A percentile compares a stretch with the other conserved stretches of the same genome.
phyloP scores from a whole-genome alignment of 202 grass and related monocot species.

The Setaria italica region DNA sequence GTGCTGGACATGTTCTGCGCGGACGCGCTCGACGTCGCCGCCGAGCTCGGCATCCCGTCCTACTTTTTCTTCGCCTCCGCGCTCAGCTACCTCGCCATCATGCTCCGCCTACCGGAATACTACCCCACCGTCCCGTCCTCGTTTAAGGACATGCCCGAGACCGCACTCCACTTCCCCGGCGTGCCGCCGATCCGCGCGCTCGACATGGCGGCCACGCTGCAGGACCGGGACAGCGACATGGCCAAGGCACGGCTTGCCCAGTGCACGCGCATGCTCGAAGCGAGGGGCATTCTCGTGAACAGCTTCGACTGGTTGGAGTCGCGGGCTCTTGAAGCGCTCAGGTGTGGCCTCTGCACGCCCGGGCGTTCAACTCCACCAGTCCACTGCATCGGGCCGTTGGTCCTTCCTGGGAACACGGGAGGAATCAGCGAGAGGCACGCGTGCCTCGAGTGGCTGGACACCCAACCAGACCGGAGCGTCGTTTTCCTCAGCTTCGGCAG shows the following conservation, averaged over 20 bases:
- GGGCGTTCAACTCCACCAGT: conserved; percentile 44
- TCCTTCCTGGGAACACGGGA: conserved; percentile 12
- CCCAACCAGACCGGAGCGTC: conserved; percentile 59
- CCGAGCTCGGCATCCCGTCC: conserved; percentile 41
- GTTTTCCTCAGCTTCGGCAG: conserved; percentile 88
- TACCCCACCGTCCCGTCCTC: conserved; percentile 15
- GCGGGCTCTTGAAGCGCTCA: conserved; percentile 48
- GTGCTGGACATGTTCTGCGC: conserved; percentile 76
- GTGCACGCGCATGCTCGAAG: conserved; percentile 32
- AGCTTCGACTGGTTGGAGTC: conserved; percentile 67
- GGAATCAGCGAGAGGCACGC: conserved; percentile 42
- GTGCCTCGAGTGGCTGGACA: conserved; percentile 71
- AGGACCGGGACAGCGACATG: conserved; percentile 12
- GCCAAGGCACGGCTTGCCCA: not conserved
- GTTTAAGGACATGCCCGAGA: conserved; percentile 49
- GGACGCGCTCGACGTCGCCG: conserved; percentile 58
- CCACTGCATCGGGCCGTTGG: conserved; percentile 70
- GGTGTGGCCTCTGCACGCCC: conserved; percentile 50
- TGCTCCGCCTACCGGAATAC: conserved; percentile 34
- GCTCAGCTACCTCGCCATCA: conserved; percentile 44
- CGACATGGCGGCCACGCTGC: conserved; percentile 45
- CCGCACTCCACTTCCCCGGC: conserved; percentile 38
- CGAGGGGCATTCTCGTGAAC: conserved; percentile 67
- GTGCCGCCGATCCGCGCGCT: conserved; percentile 57
- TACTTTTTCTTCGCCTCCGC: conserved; percentile 63